These are phyloP conservation scores for Dothideomycetidae sp. DNA, from an alignment of 2,329 filamentous ascomycete species.

Conservation along the genomic window DNA sequence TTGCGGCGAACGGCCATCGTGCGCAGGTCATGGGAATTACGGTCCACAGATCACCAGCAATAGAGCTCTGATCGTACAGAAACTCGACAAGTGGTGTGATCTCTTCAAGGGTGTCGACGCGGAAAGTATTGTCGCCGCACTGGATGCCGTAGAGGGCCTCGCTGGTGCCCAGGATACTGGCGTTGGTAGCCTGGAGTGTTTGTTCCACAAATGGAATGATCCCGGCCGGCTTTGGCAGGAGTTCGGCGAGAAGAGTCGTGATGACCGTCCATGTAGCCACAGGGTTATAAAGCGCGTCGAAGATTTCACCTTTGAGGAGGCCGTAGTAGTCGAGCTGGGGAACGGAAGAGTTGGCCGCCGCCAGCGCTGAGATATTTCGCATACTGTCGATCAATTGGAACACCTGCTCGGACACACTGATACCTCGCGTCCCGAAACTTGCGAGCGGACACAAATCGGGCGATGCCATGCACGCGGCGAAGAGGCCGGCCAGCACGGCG, in stretches of 20 bases:
- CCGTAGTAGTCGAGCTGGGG: background rate
- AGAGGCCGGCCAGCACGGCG: background rate
- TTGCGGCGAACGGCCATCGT: slow-evolving; percentile 27
- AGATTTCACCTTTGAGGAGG: background rate
- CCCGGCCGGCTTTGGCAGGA: background rate
- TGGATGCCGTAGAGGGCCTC: background rate
- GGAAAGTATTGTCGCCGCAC: background rate
- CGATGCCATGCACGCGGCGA: background rate
- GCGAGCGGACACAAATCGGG: slow-evolving; percentile 25
- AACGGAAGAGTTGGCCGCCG: background rate
- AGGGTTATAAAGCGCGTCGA: background rate
- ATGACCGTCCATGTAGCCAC: background rate
- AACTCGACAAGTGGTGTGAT: background rate
- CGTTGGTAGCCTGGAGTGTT: background rate
- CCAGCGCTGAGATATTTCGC: background rate
- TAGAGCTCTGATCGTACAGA: background rate
- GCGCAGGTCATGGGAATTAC: slow-evolving; percentile 21
- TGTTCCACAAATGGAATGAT: background rate
- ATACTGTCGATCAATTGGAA: background rate
- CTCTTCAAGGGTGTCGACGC: background rate
- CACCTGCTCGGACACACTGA: background rate
- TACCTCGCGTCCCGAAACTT: background rate
- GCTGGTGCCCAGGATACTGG: background rate
- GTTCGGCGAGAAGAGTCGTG: background rate
- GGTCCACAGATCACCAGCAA: background rate